Conservation (phyloP, 2,329 filamentous ascomycete genomes). For the Trichoderma semiorbis region DNA sequence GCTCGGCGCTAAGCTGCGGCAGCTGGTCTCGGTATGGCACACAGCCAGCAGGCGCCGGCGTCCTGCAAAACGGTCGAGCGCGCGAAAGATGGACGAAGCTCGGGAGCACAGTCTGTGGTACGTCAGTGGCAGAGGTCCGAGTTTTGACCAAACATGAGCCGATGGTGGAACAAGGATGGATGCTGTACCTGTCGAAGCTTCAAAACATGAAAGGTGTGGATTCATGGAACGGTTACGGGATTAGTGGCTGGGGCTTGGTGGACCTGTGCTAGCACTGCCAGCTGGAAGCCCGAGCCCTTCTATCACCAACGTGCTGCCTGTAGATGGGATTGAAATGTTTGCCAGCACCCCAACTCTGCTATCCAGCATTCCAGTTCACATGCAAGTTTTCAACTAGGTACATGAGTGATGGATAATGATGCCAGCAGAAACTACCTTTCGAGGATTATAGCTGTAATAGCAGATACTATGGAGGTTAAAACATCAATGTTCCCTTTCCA, state of each 20-base stretch:
- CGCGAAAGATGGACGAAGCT: not conserved
- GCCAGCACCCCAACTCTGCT: too few species aligned
- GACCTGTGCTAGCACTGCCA: not conserved
- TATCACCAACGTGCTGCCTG: too few species aligned
- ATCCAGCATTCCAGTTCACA: too few species aligned
- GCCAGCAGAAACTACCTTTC: too few species aligned
- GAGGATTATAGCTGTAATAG: too few species aligned
- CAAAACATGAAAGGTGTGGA: conserved; percentile 1
- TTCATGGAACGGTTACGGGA: not conserved
- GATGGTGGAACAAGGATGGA: conserved; percentile 5
- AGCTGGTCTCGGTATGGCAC: not conserved
- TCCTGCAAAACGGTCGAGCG: not conserved
- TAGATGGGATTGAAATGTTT: too few species aligned
- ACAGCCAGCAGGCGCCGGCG: not conserved
- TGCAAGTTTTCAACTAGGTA: too few species aligned
- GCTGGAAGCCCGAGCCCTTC: not conserved
- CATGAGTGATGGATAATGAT: too few species aligned
- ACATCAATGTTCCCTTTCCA: not conserved
- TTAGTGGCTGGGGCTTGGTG: conserved; percentile 5
- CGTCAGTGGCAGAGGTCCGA: not conserved
- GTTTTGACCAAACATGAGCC: not conserved
- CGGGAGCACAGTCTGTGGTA: not conserved
- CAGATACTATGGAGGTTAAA: too few species aligned
- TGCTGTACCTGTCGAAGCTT: not conserved
- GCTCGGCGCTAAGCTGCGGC: not conserved